Evolutionary conservation across 2,329 filamentous ascomycete species (phyloP).

Genomic region (Penicillium sp.): DNA sequence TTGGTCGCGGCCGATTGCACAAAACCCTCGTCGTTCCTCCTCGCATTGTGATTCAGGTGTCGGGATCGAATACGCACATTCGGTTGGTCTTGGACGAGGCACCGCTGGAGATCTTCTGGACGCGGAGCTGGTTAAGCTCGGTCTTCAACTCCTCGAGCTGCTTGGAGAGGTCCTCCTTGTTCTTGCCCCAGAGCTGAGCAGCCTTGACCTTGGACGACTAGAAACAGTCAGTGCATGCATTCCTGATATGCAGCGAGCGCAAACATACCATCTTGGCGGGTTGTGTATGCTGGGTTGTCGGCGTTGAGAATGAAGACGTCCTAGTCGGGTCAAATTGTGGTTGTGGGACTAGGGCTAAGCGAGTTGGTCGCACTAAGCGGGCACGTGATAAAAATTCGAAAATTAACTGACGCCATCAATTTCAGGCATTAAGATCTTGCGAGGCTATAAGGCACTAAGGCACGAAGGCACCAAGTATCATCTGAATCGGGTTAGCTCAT

Average conservation of each 20-base stretch:
- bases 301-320: constrained; percentile 44
- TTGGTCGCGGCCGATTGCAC: constrained; percentile 10
- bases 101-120: constrained; percentile 94
- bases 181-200: constrained; percentile 96
- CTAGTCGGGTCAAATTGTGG: constrained; percentile 38
- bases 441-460: background rate
- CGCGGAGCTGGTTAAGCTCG: constrained; percentile 92
- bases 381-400: constrained; percentile 23
- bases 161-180: constrained; percentile 96
- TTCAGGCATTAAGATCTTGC: constrained; percentile 5
- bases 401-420: background rate
- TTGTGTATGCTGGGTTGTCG: constrained; percentile 48
- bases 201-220: constrained; percentile 84
- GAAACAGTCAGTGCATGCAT: constrained; percentile 24
- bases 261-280: constrained; percentile 46
- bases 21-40: constrained; percentile 6
- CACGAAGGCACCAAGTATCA: background rate
- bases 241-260: constrained; percentile 9
- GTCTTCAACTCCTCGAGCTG: constrained; percentile 93
- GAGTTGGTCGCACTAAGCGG: constrained; percentile 38
- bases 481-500: constrained; percentile 15
- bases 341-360: constrained; percentile 48
- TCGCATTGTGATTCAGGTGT: constrained; percentile 7
- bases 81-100: constrained; percentile 94
- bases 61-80: constrained; percentile 67